Base-by-base conservation (phyloP, 23 red algal genomes). In the Gracilaria gracilis region DNA sequence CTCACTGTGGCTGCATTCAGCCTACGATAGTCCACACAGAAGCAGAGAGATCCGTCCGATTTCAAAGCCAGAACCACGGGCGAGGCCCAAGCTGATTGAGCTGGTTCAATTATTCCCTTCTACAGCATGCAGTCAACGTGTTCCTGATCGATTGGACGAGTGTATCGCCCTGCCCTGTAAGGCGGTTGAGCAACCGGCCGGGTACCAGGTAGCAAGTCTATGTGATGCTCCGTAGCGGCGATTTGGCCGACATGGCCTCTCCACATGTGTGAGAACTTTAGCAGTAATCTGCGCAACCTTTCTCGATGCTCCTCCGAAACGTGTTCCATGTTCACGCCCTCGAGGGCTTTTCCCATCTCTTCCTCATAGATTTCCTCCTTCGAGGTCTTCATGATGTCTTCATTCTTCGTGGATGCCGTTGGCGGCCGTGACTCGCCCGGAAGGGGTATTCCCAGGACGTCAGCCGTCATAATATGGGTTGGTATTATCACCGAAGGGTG, bases 1-100 rank as follows among this genome's bases (percentile, higher is more conserved):
- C n/a, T n/a, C n/a, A n/a, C n/a, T n/a, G n/a, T 85, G 28, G 67
- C 37, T 65, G 81, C 81, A 33, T 2, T 67, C 31, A 85, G 51
- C 67, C 33, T 48, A 5, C 81, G 29, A 59, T 85, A 85, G 20
- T 85, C 81, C 9, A 85, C 81, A 21, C 81, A 85, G 27, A 67
- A 85, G 81, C 81, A 54, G 12, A 70, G 59, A 24, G 47, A 28
- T 9, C 54, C 54, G 27, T 85, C 0, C 17, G 13, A 4, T 53
- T 65, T 85, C 7, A 57, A 54, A 19, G 61, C 57, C 4, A 85
- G 57, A 21, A 85, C 81, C 15, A 85, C 51, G 17, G 81, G 54
- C 9, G 1, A 40, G 8, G 14, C 54, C 81, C 57, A 85, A 29
- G 2, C 81, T 19, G 59, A 39, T 40, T 85, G 81, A 35, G 59